These are phyloP conservation scores for Fusarium sublunatum DNA, from an alignment of 2,329 filamentous ascomycete genomes.

Conservation along the genomic window DNA sequence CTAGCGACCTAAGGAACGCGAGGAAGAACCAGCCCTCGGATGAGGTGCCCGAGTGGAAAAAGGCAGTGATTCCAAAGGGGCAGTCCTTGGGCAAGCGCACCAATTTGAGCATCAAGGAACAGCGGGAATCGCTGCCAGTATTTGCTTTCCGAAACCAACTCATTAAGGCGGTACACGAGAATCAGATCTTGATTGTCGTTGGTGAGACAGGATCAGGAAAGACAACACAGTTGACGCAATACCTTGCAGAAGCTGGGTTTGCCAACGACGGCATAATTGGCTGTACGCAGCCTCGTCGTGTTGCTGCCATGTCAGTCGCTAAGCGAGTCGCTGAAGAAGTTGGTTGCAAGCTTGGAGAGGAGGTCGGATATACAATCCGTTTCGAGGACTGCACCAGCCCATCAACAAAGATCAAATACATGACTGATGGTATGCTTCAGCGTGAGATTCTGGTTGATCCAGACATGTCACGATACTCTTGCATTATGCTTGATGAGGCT, in stretches of 20 bases:
- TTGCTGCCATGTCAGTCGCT: conserved; percentile 96
- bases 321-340: conserved; percentile 97
- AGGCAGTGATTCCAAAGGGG: conserved; percentile 81
- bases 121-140: conserved; percentile 89
- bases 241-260: conserved; percentile 91
- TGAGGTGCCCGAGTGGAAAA: conserved; percentile 91
- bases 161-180: conserved; percentile 84
- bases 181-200: conserved; percentile 94
- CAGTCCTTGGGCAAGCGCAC: conserved; percentile 87
- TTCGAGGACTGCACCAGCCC: conserved; percentile 95
- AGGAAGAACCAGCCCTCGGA: conserved; percentile 71
- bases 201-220: conserved; percentile 98
- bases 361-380: conserved; percentile 96
- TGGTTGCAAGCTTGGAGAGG: conserved; percentile 87
- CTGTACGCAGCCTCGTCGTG: conserved; percentile 95
- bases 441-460: conserved; percentile 94
- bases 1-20: conserved; percentile 81
- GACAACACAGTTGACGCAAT: conserved; percentile 96
- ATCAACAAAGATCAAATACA: conserved; percentile 96
- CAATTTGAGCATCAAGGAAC: conserved; percentile 92
- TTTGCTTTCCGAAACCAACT: conserved; percentile 89
- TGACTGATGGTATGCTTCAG: conserved; percentile 99
- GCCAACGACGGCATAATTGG: conserved; percentile 89
- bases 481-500: conserved; percentile 98
- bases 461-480: conserved; percentile 87